Percentiles rank a stretch among this genome's conserved stretches.
These are phyloP conservation scores for Ilex asprella DNA, from an alignment of 257 asterid genomes.

Conservation along the genomic window DNA sequence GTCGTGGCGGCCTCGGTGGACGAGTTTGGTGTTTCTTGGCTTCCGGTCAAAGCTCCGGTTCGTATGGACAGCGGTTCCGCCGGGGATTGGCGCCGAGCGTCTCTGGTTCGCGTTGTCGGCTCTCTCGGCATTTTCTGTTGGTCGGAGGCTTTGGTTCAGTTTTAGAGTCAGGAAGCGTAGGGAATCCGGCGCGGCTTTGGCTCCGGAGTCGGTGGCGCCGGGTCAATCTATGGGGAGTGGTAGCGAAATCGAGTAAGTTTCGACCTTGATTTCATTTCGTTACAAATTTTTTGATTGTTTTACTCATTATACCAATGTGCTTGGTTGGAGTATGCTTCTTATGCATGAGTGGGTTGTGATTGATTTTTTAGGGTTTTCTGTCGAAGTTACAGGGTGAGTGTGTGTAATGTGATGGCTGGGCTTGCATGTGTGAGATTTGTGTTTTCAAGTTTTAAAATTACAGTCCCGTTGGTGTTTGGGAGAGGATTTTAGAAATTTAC, in stretches of 20 bases:
- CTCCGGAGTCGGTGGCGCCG: constrained; percentile 10
- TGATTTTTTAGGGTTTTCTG: no score
- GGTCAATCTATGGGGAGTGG: constrained; percentile 20
- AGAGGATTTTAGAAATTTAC: no score
- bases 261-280: not conserved
- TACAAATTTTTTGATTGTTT: not conserved
- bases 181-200: constrained; percentile 18
- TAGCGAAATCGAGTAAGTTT: constrained; percentile 38
- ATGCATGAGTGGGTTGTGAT: not conserved
- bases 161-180: constrained; percentile 7
- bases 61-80: not conserved
- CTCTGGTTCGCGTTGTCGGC: not conserved
- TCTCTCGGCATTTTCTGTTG: not conserved
- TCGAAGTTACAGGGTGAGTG: no score
- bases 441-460: not conserved
- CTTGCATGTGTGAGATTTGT: not conserved
- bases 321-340: not conserved
- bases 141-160: not conserved
- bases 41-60: constrained; percentile 78
- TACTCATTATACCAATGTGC: not conserved
- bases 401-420: no score
- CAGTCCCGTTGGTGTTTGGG: no score
- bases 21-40: constrained; percentile 70
- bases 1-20: constrained; percentile 98
- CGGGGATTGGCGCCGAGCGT: not conserved